Evolutionary conservation across 1,284 basidiomycete genomes (phyloP), one percentile per base, ranked within the genome.

Genomic region (Pseudozyma sp.): DNA sequence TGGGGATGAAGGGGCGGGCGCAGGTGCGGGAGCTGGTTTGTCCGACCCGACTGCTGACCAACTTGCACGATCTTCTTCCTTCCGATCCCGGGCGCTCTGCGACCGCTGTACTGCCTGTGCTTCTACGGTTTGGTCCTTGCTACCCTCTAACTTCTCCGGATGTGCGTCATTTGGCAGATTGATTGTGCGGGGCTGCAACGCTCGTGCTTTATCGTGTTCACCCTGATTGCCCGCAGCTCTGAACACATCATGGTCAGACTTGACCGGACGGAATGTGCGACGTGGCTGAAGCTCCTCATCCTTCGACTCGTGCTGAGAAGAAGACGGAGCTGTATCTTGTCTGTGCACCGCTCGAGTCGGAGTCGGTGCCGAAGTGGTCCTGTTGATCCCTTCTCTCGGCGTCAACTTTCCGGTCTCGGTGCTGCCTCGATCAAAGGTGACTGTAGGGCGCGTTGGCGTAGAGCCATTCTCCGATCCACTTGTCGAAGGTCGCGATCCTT

Each of bases 211-310:
- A 4, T n/a, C 45, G 5, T 34, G 49, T 4, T 52, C 35, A 11
- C n/a, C 38, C 31, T 44, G 35, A 11, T 31, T 3, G 25, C 35
- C 53, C 2, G 36, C 52, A 35, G 60, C 52, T 13, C 54, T 55
- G 48, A 69, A 73, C 11, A 65, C 65, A 36, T 73, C 70, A 19
- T 73, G 61, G 44, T 73, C 70, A 18, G 65, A 69, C 47, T 73
- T 73, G 61, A 65, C 65, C 12, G 65, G 39, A 14, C 65, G 61
- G 16, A 69, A 63, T 4, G 39, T 45, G 5, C 60, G 54, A 19
- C 57, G 43, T 0, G 70, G 38, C 39, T 56, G 62, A 43, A 40
- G 35, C 25, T 48, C 52, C 34, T 55, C 53, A 2, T 36, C 21
- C 25, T 10, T 56, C 9, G n/a, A 34, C 13, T 47, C 39, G 2